Percentiles rank a stretch among this genome's conserved stretches.
phyloP scores from a whole-genome alignment of 805 yeast species.

The Starmerella sirachaensis region DNA sequence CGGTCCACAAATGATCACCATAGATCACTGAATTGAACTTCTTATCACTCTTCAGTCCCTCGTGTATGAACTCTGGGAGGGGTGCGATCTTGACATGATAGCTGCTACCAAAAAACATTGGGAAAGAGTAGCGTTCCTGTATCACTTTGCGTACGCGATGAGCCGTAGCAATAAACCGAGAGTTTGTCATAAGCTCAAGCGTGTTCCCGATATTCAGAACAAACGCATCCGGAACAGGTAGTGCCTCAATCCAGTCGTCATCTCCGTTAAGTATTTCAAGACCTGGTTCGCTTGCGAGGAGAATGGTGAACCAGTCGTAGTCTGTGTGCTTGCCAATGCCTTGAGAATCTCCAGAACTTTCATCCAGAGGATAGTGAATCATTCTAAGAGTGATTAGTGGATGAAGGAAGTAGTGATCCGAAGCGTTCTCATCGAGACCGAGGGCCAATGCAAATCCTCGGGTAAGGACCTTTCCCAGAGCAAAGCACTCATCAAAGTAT shows the following conservation, averaged over 20 bases:
- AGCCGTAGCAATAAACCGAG: constrained; percentile 48
- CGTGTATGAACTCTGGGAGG: constrained; percentile 9
- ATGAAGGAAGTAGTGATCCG: constrained; percentile 35
- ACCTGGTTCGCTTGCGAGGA: constrained; percentile 43
- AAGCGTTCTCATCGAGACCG: constrained; percentile 35
- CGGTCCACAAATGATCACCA: constrained; percentile 14
- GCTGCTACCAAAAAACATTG: constrained; percentile 10
- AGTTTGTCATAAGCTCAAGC: constrained; percentile 46
- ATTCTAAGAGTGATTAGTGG: constrained; percentile 34
- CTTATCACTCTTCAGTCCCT: neutral
- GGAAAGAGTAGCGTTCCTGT: constrained; percentile 26
- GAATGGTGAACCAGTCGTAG: constrained; percentile 32
- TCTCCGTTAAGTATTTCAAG: constrained; percentile 44
- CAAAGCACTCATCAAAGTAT: constrained; percentile 38
- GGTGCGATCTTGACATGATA: constrained; percentile 10
- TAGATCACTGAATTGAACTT: neutral
- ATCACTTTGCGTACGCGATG: constrained; percentile 41
- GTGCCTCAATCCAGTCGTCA: constrained; percentile 47
- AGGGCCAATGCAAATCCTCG: constrained; percentile 45
- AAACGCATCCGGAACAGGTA: constrained; percentile 37
- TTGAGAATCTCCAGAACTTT: constrained; percentile 24
- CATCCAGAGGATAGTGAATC: constrained; percentile 39
- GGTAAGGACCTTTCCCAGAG: constrained; percentile 34
- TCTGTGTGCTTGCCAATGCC: constrained; percentile 65
- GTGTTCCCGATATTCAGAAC: constrained; percentile 54